Conservation (phyloP, 2,329 filamentous ascomycete genomes). For the Botryotinia narcissicola region DNA sequence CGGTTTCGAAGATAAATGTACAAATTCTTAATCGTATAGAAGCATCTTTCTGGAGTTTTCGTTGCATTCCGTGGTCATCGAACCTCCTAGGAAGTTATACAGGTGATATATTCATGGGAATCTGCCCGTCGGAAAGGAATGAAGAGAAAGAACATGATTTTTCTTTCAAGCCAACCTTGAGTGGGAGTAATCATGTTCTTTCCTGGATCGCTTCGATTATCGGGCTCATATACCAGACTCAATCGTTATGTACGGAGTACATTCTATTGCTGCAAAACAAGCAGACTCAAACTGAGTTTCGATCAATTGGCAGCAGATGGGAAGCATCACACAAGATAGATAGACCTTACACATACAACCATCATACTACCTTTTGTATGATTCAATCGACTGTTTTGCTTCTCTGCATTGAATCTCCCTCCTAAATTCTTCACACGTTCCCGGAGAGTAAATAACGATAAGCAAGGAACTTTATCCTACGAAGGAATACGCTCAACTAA, state of each 20-base stretch:
- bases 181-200: neutral
- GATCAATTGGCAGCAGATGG: neutral
- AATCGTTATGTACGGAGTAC: neutral
- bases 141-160: neutral
- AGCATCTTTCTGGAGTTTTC: neutral
- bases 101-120: neutral
- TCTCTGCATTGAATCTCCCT: neutral
- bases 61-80: neutral
- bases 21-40: neutral
- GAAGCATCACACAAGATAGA: neutral
- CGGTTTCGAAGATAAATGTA: neutral
- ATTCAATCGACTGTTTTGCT: neutral
- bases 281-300: neutral
- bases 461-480: neutral
- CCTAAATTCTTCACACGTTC: too few species aligned
- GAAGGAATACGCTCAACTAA: neutral
- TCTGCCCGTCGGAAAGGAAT: neutral
- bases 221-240: neutral
- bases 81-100: neutral
- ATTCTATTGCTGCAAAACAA: neutral
- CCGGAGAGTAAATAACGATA: neutral
- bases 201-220: neutral
- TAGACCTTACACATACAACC: neutral
- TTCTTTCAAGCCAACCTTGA: neutral
- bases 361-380: neutral